Evolutionary conservation across 805 yeast species (phyloP).

Genomic region (Teunomyces pallodes): DNA sequence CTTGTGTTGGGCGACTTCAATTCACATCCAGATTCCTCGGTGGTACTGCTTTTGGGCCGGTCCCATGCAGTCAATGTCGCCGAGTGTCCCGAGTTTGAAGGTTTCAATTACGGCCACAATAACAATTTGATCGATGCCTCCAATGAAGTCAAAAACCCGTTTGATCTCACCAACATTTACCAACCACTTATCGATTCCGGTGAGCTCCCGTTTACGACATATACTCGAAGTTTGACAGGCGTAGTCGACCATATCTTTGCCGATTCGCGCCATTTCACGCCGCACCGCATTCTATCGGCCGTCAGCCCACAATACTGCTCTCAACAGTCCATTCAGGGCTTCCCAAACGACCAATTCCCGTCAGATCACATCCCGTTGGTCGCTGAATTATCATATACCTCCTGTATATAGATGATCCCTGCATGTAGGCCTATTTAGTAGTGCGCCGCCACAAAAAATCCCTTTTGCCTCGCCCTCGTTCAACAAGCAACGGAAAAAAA

Average conservation of each 20-base stretch:
- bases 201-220: slow-evolving; percentile 91
- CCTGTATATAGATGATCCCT: neutral
- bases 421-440: neutral
- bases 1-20: slow-evolving; percentile 96
- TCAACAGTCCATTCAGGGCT: slow-evolving; percentile 68
- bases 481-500: slow-evolving; percentile 4
- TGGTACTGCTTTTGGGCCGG: slow-evolving; percentile 61
- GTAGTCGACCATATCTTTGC: slow-evolving; percentile 94
- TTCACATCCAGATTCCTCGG: slow-evolving; percentile 84
- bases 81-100: slow-evolving; percentile 76
- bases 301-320: slow-evolving; percentile 77
- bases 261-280: slow-evolving; percentile 67
- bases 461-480: neutral
- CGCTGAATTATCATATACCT: slow-evolving; percentile 49
- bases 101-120: slow-evolving; percentile 86
- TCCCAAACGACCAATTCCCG: slow-evolving; percentile 91
- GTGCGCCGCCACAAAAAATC: slow-evolving; percentile 1
- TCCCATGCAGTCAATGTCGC: slow-evolving; percentile 75
- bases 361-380: slow-evolving; percentile 90
- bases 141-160: slow-evolving; percentile 50
- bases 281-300: slow-evolving; percentile 84
- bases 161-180: neutral
- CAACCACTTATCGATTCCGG: slow-evolving; percentile 20
- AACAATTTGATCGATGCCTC: slow-evolving; percentile 87
- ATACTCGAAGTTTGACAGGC: slow-evolving; percentile 88